Base-by-base conservation (phyloP, 495 filamentous ascomycete species). In the Daldinia vernicosa region DNA sequence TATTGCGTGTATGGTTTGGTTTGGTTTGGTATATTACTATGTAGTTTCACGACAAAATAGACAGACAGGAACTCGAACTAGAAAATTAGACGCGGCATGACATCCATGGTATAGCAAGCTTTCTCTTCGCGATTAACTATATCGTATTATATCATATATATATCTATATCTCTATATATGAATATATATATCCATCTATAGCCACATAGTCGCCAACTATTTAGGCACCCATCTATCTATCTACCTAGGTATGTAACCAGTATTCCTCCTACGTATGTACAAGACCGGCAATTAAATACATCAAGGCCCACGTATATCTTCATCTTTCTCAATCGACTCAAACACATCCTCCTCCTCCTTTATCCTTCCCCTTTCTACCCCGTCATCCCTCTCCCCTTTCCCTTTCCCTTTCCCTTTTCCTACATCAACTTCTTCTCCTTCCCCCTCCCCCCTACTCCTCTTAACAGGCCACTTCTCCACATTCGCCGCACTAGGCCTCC, bases 381-480 rank as follows among this genome's bases (percentile, higher is more conserved):
- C 22, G 0, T 2, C 17, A 4, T 17, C 9, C 4, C 45, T 24
- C 19, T 9, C 22, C n/a, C n/a, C n/a, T n/a, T n/a, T 9, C 32
- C 32, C 32, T 8, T 2, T 8, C 2, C 8, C 30, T 0, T 33
- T 9, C 32, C 32, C 32, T 12, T 33, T 32, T 32, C 30, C 30
- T 1, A 32, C 30, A 32, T 9, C 7, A 32, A 32, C 32, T 9
- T 9, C 32, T 33, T 33, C 32, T 7, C 32, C 7, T 32, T 54
- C 17, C 17, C 8, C 59, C 5, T 72, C 69, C 26, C 63, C 67
- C 12, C 64, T 66, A 7, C 67, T 27, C 40, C 72, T 73, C 74
- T 80, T 64, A 45, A 75, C 69, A 67, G 70, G 63, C 62, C 68
- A 68, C 73, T 73, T 40, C 68, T 74, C 74, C 58, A 69, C 75